These are phyloP conservation scores for Eryngium alpinum DNA, from an alignment of 140 eudicot genomes.

Conservation along the genomic window DNA sequence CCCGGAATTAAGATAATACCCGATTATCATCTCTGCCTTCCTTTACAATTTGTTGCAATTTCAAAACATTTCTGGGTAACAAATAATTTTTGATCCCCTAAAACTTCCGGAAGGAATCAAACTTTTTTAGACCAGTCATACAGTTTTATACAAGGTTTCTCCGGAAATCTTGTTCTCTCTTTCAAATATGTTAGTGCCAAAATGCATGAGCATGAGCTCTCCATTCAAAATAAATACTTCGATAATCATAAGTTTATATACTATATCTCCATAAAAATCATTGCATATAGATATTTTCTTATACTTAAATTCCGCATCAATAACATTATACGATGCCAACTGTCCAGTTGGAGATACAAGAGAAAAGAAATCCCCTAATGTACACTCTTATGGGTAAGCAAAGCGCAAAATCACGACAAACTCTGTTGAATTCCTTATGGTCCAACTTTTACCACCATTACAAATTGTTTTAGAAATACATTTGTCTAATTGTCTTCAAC, in stretches of 20 bases:
- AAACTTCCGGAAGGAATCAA: background rate
- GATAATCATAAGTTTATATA: no score
- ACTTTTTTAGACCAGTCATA: background rate
- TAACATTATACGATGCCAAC: background rate
- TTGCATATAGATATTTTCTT: background rate
- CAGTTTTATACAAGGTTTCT: background rate
- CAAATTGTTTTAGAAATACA: no score
- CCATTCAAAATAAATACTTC: background rate
- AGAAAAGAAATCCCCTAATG: no score
- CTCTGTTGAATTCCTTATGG: no score
- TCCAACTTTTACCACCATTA: no score
- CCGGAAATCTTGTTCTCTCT: no score
- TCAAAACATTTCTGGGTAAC: fast-evolving
- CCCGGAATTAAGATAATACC: background rate
- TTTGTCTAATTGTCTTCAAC: no score
- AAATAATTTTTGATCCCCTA: background rate
- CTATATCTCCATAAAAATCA: no score
- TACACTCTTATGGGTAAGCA: no score
- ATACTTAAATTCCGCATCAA: background rate
- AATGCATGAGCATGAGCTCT: background rate
- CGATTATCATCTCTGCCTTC: background rate
- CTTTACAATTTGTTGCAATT: background rate
- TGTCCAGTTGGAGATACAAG: background rate
- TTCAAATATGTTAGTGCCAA: no score
- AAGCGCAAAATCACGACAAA: no score